Conservation (phyloP, 805 yeast genomes). For the Lipomyces spencermartinsiae region DNA sequence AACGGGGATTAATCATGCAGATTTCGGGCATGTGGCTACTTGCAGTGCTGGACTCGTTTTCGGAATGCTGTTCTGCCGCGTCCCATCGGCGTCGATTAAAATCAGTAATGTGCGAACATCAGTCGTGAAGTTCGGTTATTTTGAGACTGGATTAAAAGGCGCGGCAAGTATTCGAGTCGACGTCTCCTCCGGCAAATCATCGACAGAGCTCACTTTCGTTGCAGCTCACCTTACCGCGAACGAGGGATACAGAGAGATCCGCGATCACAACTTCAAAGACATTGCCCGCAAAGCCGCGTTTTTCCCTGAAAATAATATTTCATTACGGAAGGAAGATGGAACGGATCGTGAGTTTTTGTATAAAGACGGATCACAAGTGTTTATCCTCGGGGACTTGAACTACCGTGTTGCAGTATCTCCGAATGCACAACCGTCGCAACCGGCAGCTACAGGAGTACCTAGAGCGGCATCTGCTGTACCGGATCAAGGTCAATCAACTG, state of each 20-base stretch:
- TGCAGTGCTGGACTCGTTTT: constrained; percentile 44
- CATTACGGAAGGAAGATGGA: constrained; percentile 8
- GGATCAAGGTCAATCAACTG: neutral
- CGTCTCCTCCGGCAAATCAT: constrained; percentile 36
- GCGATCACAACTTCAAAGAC: constrained; percentile 61
- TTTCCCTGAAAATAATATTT: constrained; percentile 45
- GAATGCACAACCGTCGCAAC: neutral
- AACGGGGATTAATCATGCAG: constrained; percentile 13
- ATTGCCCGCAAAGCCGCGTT: constrained; percentile 63
- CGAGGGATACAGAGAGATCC: constrained; percentile 63
- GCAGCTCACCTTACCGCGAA: constrained; percentile 77
- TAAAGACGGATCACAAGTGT: constrained; percentile 62
- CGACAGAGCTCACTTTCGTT: constrained; percentile 63
- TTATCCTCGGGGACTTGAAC: constrained; percentile 86
- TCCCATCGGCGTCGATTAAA: constrained; percentile 49
- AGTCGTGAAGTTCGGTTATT: constrained; percentile 54
- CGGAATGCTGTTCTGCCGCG: constrained; percentile 41
- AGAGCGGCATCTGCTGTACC: neutral
- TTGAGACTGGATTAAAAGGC: constrained; percentile 74
- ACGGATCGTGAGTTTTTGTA: constrained; percentile 57
- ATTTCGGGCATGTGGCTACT: constrained; percentile 34
- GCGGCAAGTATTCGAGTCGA: constrained; percentile 66
- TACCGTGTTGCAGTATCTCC: constrained; percentile 55
- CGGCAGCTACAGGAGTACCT: neutral
- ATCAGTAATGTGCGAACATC: constrained; percentile 34